Evolutionary conservation across 306 rosid genomes (phyloP), one percentile per base, ranked within the genome.

Genomic region (Malus domestica): DNA sequence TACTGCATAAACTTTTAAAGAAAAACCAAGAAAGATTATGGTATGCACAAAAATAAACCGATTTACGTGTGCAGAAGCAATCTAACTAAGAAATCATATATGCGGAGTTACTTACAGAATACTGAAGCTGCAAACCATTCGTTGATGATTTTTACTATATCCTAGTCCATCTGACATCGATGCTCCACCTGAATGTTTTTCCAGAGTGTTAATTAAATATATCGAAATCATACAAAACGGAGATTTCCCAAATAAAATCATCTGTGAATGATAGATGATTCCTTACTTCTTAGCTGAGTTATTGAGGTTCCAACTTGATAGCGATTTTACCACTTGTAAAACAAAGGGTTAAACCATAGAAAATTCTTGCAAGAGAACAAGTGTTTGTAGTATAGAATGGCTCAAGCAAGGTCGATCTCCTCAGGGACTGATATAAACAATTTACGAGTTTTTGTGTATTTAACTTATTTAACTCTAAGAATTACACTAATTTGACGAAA

Each of bases 51-150:
- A 40, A 40, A 40, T 9, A 8, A 40, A 40, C 12, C 12, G 45
- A 40, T 30, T 19, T 68, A 57, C 18, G 18, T 70, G 44, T 49
- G 4, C 11, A 68, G 40, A 68, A 30, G 40, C 40, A 35, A 35
- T 35, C 40, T 7, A 68, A 44, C 2, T 35, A 9, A 8, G 25
- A 66, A 52, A 3, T 1, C 60, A 9, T 35, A 76, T 19, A 19
- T 52, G 23, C 2, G 4, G 7, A 51, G 54, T 40, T 35, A 80
- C 97, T 90, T 84, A 91, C 98, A n/a, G 77, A 88, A 93, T 42
- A 91, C 54, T 22, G 96, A 81, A 73, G 96, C 96, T 25, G 96
- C 96, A 83, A 93, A 88, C 97, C 98, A 91, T 79, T 93, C 96
- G 32, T 91, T 91, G 71, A 88, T 52, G 52, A 90, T 82, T 78